Conservation (phyloP, 495 filamentous ascomycete species). For the Penicillium cinerascens region DNA sequence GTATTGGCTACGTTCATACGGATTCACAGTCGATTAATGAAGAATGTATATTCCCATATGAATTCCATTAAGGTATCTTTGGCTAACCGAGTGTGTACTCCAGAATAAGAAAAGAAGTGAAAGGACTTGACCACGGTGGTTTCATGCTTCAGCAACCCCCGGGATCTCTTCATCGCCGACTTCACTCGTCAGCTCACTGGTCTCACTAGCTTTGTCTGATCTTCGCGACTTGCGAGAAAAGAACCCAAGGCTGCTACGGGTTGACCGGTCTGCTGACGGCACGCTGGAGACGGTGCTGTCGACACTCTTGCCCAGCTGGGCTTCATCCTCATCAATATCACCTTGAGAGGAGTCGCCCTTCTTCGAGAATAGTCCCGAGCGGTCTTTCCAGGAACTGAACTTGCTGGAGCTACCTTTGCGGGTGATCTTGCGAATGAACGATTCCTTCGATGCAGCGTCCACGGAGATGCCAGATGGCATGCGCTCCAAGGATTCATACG, state of each 20-base stretch:
- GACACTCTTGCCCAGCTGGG: slow-evolving; percentile 46
- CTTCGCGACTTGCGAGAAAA: slow-evolving; percentile 50
- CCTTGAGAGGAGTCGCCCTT: slow-evolving; percentile 53
- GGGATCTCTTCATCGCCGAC: slow-evolving; percentile 46
- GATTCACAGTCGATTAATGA: slow-evolving; percentile 2
- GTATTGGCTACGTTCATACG: background rate
- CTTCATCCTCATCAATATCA: slow-evolving; percentile 52
- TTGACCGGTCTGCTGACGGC: slow-evolving; percentile 43
- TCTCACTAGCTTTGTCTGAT: slow-evolving; percentile 45
- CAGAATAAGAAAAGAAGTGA: background rate
- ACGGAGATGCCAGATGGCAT: slow-evolving; percentile 63
- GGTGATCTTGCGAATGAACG: slow-evolving; percentile 68
- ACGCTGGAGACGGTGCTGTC: slow-evolving; percentile 45
- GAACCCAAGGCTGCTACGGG: slow-evolving; percentile 46
- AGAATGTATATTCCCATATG: background rate
- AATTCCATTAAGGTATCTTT: background rate
- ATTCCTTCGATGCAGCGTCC: slow-evolving; percentile 59
- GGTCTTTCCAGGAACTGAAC: slow-evolving; percentile 70
- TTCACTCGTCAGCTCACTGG: slow-evolving; percentile 47
- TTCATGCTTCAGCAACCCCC: slow-evolving; percentile 23
- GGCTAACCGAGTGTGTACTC: background rate
- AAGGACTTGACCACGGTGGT: background rate
- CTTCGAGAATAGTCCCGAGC: slow-evolving; percentile 60
- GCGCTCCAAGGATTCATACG: slow-evolving; percentile 69
- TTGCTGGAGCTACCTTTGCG: slow-evolving; percentile 78